Conservation (phyloP, 1,284 basidiomycete species). For the Mycosarcoma maydis region DNA sequence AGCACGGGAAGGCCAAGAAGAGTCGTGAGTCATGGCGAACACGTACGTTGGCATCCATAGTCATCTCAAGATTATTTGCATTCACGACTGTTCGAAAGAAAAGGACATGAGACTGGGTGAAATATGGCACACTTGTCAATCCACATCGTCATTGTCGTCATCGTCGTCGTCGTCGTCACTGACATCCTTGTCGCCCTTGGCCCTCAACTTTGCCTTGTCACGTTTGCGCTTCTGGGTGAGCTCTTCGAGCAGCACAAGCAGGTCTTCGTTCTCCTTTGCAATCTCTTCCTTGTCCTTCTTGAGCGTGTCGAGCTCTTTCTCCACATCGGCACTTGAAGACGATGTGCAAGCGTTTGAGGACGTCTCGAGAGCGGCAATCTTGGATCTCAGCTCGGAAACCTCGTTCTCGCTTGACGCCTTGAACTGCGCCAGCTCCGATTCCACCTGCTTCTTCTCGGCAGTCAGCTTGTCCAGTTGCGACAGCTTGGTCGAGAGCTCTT, state of each 20-base stretch:
- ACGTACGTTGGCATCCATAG: too few species aligned
- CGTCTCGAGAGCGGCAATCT: neutral
- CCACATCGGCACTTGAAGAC: neutral
- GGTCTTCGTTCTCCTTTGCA: conserved; percentile 92
- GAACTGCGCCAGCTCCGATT: conserved; percentile 7
- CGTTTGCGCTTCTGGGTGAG: conserved; percentile 81
- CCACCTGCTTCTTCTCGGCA: conserved; percentile 63
- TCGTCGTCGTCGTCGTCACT: conserved; percentile 77
- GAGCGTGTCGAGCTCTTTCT: conserved; percentile 12
- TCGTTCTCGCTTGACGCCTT: conserved; percentile 9
- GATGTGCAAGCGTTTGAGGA: too few species aligned
- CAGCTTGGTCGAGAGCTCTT: conserved; percentile 68
- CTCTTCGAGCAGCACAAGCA: conserved; percentile 92
- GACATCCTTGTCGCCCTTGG: conserved; percentile 80
- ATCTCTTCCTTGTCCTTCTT: conserved; percentile 72
- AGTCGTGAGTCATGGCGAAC: too few species aligned
- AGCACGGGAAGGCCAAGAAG: too few species aligned
- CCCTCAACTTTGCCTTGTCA: conserved; percentile 81
- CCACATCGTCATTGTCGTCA: conserved; percentile 75
- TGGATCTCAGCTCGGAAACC: neutral
- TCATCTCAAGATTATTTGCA: too few species aligned
- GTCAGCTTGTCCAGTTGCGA: conserved; percentile 79
- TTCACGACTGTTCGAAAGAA: too few species aligned
- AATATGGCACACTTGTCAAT: neutral
- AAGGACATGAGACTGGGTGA: too few species aligned